These are phyloP conservation scores for Candida vaughaniae DNA, from an alignment of 805 yeast species.

Conservation along the genomic window DNA sequence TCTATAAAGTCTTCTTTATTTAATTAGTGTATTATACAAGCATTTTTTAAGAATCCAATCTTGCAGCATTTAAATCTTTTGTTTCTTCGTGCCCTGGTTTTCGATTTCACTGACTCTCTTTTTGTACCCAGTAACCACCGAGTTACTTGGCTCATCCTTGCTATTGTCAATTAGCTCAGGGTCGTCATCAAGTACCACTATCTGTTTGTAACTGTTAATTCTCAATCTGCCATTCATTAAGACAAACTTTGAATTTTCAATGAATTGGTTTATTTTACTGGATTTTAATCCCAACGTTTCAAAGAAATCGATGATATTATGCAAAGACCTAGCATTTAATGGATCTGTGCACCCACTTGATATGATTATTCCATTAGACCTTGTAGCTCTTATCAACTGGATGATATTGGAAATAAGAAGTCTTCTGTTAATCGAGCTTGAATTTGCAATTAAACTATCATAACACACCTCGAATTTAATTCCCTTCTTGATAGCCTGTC, in stretches of 20 bases:
- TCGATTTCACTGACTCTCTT: conserved; percentile 8
- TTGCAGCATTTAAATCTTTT: conserved; percentile 1
- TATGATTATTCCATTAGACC: conserved; percentile 75
- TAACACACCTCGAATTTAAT: conserved; percentile 79
- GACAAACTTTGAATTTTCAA: conserved; percentile 61
- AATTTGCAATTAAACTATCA: conserved; percentile 47
- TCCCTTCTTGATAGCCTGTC: conserved; percentile 83
- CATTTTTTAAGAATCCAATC: background rate
- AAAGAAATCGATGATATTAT: conserved; percentile 67
- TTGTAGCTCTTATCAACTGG: conserved; percentile 74
- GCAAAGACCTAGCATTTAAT: conserved; percentile 59
- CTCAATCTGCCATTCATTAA: conserved; percentile 75
- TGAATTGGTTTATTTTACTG: conserved; percentile 57
- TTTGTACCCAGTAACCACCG: conserved; percentile 14
- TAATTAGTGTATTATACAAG: conserved; percentile 7
- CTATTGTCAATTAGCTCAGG: conserved; percentile 13
- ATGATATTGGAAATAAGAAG: conserved; percentile 70
- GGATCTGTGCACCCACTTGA: conserved; percentile 70
- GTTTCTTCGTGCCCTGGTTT: conserved; percentile 15
- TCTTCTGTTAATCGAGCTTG: conserved; percentile 40
- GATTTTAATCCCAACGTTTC: conserved; percentile 69
- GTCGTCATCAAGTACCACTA: conserved; percentile 49
- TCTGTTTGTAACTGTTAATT: conserved; percentile 73
- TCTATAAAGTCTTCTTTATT: conserved; percentile 32
- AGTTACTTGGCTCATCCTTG: conserved; percentile 21